phyloP scores from a whole-genome alignment of 352 stramenopile genomes.

The Aphanomyces invadans region DNA sequence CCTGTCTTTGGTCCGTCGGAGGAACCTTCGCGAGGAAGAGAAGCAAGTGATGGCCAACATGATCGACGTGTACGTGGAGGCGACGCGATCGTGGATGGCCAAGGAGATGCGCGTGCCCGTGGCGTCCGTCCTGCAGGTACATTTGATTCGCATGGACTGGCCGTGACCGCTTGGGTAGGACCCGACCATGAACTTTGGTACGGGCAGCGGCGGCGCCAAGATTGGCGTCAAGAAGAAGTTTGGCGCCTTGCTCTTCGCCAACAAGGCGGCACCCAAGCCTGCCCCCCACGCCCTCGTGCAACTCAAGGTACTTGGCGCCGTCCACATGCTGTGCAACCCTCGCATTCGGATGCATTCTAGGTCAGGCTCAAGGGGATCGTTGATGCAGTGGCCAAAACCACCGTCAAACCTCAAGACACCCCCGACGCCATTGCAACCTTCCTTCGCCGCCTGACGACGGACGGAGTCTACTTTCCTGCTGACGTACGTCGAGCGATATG shows the following conservation, averaged over 20 bases:
- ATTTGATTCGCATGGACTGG: not conserved
- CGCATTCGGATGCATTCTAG: constrained; percentile 44
- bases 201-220: constrained; percentile 26
- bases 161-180: constrained; percentile 25
- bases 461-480: constrained; percentile 59
- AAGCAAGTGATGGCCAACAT: constrained; percentile 52
- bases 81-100: constrained; percentile 50
- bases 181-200: constrained; percentile 37
- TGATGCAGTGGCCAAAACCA: constrained; percentile 38
- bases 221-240: constrained; percentile 49
- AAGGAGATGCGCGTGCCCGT: constrained; percentile 40
- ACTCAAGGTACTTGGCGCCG: too few species aligned
- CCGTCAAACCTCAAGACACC: constrained; percentile 40
- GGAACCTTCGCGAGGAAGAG: not conserved
- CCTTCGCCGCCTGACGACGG: constrained; percentile 40
- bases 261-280: not conserved
- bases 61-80: constrained; percentile 57
- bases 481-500: constrained; percentile 1
- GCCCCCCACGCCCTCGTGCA: not conserved
- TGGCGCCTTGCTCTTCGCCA: constrained; percentile 32
- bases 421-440: constrained; percentile 52
- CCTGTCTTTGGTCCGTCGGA: not conserved
- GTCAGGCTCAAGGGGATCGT: constrained; percentile 52
- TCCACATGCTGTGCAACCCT: too few species aligned
- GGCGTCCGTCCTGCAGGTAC: constrained; percentile 41